Base-by-base conservation (phyloP, 2,329 filamentous ascomycete genomes). In the Ramularia endophylla region DNA sequence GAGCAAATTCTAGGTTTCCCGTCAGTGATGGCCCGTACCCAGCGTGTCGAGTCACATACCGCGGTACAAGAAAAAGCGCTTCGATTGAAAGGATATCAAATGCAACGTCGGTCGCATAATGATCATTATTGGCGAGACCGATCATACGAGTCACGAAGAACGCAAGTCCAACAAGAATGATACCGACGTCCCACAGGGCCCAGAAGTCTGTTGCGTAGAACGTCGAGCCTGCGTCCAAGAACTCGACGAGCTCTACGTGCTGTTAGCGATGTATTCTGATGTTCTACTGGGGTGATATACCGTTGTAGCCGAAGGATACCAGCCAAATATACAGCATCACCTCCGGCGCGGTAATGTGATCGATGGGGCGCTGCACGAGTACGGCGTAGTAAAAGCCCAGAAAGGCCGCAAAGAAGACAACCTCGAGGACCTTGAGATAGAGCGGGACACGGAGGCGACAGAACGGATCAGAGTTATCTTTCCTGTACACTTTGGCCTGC, bases 71-170 rank as follows among this genome's bases (percentile, higher is more conserved):
- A 61, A 95, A 90, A 8, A 95, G 73, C 0, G 87, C 89, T 63
- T 95, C 87, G 11, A 95, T 71, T 0, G 87, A 83, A 16, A 95
- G 70, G n/a, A 95, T 81, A 57, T 95, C 87, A 61, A 95, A 95
- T 1, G 87, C 82, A 3, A 83, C 72, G 46, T 92, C 83, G 34
- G 83, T 83, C n/a, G 87, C 75, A 12, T 71, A 64, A 8, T 69
- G 63, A 49, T 81, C 78, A 16, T 76, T 62, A 38, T 75, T 76
- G 16, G 72, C 70, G 18, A 90, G 61, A 0, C 86, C 87, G 36
- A 86, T 66, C 19, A 81, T 71, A 36, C 85, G 73, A 34, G 86
- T 66, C 11, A 82, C 64, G 37, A 85, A 77, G 67, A 90, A 95
- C 1, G 78, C 66, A 37, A 53, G 27, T 6, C 59, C 61, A 16